Base-by-base conservation (phyloP, 345 rosid genomes). In the Salix dunnii region DNA sequence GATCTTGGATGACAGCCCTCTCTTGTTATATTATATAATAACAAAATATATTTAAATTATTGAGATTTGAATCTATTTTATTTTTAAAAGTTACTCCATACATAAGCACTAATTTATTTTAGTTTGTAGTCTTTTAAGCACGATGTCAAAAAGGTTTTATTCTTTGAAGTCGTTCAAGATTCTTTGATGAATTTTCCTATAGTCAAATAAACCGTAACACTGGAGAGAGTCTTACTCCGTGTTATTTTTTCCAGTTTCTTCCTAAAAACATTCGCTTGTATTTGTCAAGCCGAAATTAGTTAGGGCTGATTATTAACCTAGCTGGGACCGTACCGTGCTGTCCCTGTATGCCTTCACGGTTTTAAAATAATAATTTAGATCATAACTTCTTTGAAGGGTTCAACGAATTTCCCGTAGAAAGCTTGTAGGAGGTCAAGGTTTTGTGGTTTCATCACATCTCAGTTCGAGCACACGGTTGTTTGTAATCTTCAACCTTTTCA, bases 381-480 rank as follows among this genome's bases (percentile, higher is more conserved):
- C 14, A 0, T 4, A 35, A 62, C 82, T 76, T 79, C 28, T 74
- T 74, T 79, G 82, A 79, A 79, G 82, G 82, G 70, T 46, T 36
- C 62, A 62, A 62, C 6, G 5, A 51, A 69, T 62, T 62, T 70
- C 62, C 40, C 17, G 0, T 1, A n/a, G 33, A 36, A 62, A 33
- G 33, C 53, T 17, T 31, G 67, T 20, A 67, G 28, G 2, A 7
- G 72, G 76, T 78, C 81, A 72, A 72, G 72, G 27, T 16, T 10
- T 13, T 16, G 8, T 18, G 17, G 23, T 20, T 33, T 5, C 12
- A 4, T 28, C n/a, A 11, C 3, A 63, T 43, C 21, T 78, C 77
- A 72, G 73, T 42, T 78, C 58, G 27, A 42, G 4, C 18, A 33
- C 58, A 35, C 40, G 66, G 31, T 23, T 6, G 25, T 27, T 7